Evolutionary conservation across 495 filamentous ascomycete species (phyloP), one percentile per base, ranked within the genome.

Genomic region (Delitschia confertaspora): DNA sequence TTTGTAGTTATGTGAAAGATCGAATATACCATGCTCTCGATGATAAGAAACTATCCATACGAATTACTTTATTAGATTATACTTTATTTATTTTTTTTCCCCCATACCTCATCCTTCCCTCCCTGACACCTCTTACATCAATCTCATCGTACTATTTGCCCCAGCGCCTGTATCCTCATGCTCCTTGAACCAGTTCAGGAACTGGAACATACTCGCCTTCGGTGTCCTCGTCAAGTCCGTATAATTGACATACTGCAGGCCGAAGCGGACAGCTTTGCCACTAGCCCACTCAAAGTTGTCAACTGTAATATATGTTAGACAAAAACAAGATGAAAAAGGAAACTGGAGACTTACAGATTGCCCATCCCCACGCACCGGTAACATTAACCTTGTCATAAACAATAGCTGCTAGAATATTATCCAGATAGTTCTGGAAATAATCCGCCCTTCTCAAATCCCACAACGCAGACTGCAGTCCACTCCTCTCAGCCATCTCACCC

Each of bases 211-310:
- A 30, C 56, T 63, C 1, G 66, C 66, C 44, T 69, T 69, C 3
- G 66, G 66, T 19, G 51, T 59, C 22, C 66, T 51, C 45, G 61
- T 56, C 18, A 68, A 48, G 20, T 56, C 55, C 19, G 58, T 62
- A 38, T 65, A 63, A 44, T 69, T 63, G 8, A 69, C 52, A 43
- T 69, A 64, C 49, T 69, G 65, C 36, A 69, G 22, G 8, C 66
- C 66, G 32, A 67, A 69, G 18, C 61, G 58, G 9, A 60, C 55
- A 4, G 31, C 38, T 8, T 39, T 47, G 7, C 66, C 66, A 8
- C 53, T 47, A 17, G 48, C 53, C 66, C 66, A 69, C 47, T 69
- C 66, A 40, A 69, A 66, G 40, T 69, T 69, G 38, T 55, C 38
- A 9, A 32, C 25, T 42, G n/a, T 17, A 3, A 17, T 2, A 10